Evolutionary conservation across 2,329 filamentous ascomycete genomes (phyloP).

Genomic region (Beauveria scarabaeidicola): DNA sequence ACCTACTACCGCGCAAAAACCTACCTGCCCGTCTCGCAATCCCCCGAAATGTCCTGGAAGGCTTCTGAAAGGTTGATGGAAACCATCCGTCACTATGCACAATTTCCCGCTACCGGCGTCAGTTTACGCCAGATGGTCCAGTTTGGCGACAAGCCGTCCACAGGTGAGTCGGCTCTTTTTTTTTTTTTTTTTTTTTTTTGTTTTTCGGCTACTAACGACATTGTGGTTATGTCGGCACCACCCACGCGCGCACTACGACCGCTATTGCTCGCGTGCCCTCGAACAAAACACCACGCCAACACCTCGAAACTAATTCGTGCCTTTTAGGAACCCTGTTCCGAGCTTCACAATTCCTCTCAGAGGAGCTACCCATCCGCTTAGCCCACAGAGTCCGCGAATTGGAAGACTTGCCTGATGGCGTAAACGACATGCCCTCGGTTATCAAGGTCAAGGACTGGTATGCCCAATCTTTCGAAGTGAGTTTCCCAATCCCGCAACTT

Average conservation of each 20-base stretch:
- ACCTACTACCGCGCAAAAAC: slow-evolving; percentile 8
- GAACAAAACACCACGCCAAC: background rate
- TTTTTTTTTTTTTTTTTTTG: too few species aligned
- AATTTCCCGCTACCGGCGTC: slow-evolving; percentile 91
- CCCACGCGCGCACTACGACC: too few species aligned
- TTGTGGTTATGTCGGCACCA: slow-evolving; percentile 51
- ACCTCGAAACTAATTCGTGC: background rate
- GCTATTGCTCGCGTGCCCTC: background rate
- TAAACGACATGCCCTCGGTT: slow-evolving; percentile 97
- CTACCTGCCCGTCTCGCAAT: slow-evolving; percentile 4
- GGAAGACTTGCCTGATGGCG: slow-evolving; percentile 81
- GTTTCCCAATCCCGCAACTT: slow-evolving; percentile 17
- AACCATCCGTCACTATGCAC: slow-evolving; percentile 94
- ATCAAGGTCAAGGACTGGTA: slow-evolving; percentile 96
- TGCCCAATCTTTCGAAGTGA: slow-evolving; percentile 96
- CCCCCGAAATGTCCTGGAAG: slow-evolving; percentile 75
- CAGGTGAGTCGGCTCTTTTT: slow-evolving; percentile 48
- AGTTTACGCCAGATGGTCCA: slow-evolving; percentile 98
- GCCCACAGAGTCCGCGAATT: slow-evolving; percentile 96
- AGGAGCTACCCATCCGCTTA: slow-evolving; percentile 93
- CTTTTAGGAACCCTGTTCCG: slow-evolving; percentile 83
- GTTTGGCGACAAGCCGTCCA: slow-evolving; percentile 89
- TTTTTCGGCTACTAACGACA: background rate
- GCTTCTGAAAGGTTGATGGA: slow-evolving; percentile 85
- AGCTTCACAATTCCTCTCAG: slow-evolving; percentile 94